These are phyloP conservation scores for Sclerotinia nivalis DNA, from an alignment of 2,329 filamentous ascomycete species.

Conservation along the genomic window DNA sequence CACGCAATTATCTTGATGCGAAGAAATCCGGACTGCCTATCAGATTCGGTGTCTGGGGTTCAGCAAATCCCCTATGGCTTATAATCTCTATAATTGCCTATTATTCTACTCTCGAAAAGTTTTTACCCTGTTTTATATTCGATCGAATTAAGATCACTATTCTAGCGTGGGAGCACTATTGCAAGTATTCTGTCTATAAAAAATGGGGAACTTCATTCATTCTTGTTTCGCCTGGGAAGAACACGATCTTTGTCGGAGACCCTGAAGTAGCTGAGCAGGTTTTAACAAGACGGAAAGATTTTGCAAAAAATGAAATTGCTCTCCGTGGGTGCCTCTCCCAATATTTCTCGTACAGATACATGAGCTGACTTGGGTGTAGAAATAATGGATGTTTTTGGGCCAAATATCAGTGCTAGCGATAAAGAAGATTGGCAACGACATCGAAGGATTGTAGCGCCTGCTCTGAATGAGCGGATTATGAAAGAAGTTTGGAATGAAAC, in stretches of 20 bases:
- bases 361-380: not conserved
- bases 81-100: slow-evolving; percentile 14
- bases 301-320: slow-evolving; percentile 21
- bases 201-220: slow-evolving; percentile 25
- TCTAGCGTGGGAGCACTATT: slow-evolving; percentile 26
- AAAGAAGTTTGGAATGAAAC: slow-evolving; percentile 44
- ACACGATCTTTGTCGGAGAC: slow-evolving; percentile 24
- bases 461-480: slow-evolving; percentile 47
- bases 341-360: not conserved
- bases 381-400: slow-evolving; percentile 6
- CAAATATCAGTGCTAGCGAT: slow-evolving; percentile 30
- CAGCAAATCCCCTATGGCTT: slow-evolving; percentile 26
- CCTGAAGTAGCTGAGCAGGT: slow-evolving; percentile 24
- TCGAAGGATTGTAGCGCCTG: slow-evolving; percentile 44
- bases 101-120: slow-evolving; percentile 7
- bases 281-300: slow-evolving; percentile 24
- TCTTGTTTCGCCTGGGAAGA: slow-evolving; percentile 23
- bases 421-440: slow-evolving; percentile 46
- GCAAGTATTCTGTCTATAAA: slow-evolving; percentile 24
- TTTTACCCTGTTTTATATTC: slow-evolving; percentile 25
- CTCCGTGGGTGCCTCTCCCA: not conserved
- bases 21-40: slow-evolving; percentile 27
- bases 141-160: slow-evolving; percentile 25
- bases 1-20: slow-evolving; percentile 23
- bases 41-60: slow-evolving; percentile 23